Conservation (phyloP, 257 asterid species). For the Nicotiana benthamiana region DNA sequence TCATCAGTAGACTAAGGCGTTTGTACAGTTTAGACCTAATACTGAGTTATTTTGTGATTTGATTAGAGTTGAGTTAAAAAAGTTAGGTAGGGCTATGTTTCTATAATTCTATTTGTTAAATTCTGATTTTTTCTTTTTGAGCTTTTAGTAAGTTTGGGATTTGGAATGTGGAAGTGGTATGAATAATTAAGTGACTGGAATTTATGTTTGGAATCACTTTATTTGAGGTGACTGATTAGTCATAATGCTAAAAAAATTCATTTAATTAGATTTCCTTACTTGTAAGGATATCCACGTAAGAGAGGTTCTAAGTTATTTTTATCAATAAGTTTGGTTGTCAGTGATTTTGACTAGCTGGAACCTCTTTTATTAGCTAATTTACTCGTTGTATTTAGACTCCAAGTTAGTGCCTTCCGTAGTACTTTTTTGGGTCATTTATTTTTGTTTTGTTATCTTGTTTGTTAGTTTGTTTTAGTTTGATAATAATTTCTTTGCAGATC, state of each 20-base stretch:
- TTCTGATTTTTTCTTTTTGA: not conserved
- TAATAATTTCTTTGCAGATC: not conserved
- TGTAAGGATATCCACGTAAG: not conserved
- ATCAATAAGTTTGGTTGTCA: not conserved
- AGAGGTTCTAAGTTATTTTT: not conserved
- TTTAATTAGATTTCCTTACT: not conserved
- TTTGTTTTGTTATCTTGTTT: not conserved
- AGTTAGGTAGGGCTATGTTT: not conserved
- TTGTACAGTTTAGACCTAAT: not conserved
- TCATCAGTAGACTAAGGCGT: too few relatives aligned
- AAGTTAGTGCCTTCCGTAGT: not conserved
- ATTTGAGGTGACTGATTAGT: not conserved
- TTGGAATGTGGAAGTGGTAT: not conserved
- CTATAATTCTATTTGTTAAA: not conserved
- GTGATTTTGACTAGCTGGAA: not conserved
- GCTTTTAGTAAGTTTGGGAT: not conserved
- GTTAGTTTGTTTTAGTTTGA: not conserved
- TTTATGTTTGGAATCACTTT: not conserved
- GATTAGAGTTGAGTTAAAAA: not conserved
- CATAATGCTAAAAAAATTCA: not conserved
- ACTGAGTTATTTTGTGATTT: not conserved
- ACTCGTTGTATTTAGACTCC: not conserved
- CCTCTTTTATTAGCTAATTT: not conserved
- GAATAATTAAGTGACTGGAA: not conserved
- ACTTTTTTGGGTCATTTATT: not conserved